These are phyloP conservation scores for Wickerhamiella brachini DNA, from an alignment of 805 yeast genomes.

Conservation along the genomic window DNA sequence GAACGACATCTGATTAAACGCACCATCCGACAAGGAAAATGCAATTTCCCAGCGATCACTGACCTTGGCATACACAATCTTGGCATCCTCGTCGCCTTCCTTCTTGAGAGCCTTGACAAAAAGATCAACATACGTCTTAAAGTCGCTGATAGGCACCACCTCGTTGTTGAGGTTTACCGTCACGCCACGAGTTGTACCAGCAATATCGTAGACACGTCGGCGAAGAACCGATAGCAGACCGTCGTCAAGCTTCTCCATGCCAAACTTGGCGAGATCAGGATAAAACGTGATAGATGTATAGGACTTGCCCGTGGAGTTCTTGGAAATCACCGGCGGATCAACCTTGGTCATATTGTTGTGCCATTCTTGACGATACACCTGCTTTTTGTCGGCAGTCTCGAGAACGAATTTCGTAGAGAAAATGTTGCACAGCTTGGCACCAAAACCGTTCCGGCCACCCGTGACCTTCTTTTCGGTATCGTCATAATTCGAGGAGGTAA, in stretches of 20 bases:
- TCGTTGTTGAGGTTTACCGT: conserved; percentile 66
- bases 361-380: conserved; percentile 74
- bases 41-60: conserved; percentile 94
- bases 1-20: conserved; percentile 87
- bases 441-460: conserved; percentile 97
- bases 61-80: conserved; percentile 61
- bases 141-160: conserved; percentile 51
- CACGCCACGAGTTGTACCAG: conserved; percentile 82
- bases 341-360: conserved; percentile 68
- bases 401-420: conserved; percentile 77
- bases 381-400: conserved; percentile 77
- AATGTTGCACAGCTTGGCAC: conserved; percentile 94
- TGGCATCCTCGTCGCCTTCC: conserved; percentile 24
- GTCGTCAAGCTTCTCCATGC: conserved; percentile 71
- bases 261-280: conserved; percentile 76
- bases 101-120: conserved; percentile 62
- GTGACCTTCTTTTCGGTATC: conserved; percentile 91
- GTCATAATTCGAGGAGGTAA: conserved; percentile 92
- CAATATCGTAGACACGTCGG: conserved; percentile 89
- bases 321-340: conserved; percentile 59
- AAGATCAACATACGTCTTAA: conserved; percentile 80
- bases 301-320: conserved; percentile 34
- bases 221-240: conserved; percentile 74
- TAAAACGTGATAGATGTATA: conserved; percentile 77
- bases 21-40: conserved; percentile 81